A percentile compares a stretch with the other conserved stretches of the same genome.
Evolutionary conservation across 345 rosid genomes (phyloP).

Genomic region (Psidium guajava): DNA sequence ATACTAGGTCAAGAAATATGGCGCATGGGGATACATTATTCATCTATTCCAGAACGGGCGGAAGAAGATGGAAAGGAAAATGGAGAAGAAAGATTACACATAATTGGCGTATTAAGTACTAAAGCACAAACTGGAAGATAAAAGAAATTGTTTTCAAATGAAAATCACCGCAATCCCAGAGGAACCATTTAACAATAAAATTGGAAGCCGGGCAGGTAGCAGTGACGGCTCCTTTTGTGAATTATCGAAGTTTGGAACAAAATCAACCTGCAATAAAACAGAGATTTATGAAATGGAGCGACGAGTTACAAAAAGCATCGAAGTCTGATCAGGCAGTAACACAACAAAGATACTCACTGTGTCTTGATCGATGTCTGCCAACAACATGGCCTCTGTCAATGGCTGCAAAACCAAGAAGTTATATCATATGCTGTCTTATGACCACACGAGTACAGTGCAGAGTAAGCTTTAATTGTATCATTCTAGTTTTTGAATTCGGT

Average conservation of each 20-base stretch:
- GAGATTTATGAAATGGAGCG: not conserved
- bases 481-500: not conserved
- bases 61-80: not conserved
- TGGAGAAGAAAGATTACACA: not conserved
- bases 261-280: slow-evolving; percentile 59
- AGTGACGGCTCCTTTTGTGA: slow-evolving; percentile 90
- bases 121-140: not conserved
- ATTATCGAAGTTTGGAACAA: slow-evolving; percentile 82
- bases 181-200: slow-evolving; percentile 79
- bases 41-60: not conserved
- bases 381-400: slow-evolving; percentile 70
- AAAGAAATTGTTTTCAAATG: not conserved
- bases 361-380: slow-evolving; percentile 79
- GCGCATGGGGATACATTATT: not conserved
- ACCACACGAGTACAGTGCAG: not conserved
- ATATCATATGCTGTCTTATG: not conserved
- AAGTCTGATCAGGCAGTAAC: not conserved
- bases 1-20: not conserved
- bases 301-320: not conserved
- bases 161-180: slow-evolving; percentile 87
- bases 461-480: not conserved
- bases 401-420: slow-evolving; percentile 31
- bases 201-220: slow-evolving; percentile 91
- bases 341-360: slow-evolving; percentile 38
- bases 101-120: not conserved